Evolutionary conservation across 2,329 filamentous ascomycete genomes (phyloP), one percentile per base, ranked within the genome.

Genomic region (Hirsutella rhossiliensis): DNA sequence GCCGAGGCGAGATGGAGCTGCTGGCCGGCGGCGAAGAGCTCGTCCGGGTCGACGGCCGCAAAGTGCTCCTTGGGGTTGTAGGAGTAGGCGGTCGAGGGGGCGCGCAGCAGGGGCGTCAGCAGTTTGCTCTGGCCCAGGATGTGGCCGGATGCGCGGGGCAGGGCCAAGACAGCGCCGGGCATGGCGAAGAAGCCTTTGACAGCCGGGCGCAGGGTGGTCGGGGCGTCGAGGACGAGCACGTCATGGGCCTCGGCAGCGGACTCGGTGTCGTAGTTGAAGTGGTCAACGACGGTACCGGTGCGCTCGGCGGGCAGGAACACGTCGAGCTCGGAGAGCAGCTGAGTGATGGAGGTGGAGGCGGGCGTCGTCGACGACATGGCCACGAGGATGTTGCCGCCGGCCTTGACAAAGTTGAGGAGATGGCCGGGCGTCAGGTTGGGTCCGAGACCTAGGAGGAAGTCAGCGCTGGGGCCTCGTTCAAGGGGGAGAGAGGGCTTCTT

Each of bases 41-140:
- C 89, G 52, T 94, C 87, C 3, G 68, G 56, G 36, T 72, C 67
- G 20, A 87, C 71, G 5, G 66, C 65, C 40, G 79, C 78, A 36
- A 69, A 62, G 57, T 94, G 85, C 50, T 96, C 88, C 72, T 94
- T 94, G 44, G 87, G 82, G 66, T 92, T 90, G 74, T 95, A 95
- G 63, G 80, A 86, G 71, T 98, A 98, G 48, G 89, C 85, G 11
- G 88, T 95, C 52, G 73, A 69, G 18, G 87, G 84, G 39, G 88
- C 90, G 54, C 82, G 82, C 46, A 98, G 68, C 52, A 98, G 76
- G 15, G 92, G 87, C 17, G 82, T 75, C 44, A 97, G 71, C 18
- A 95, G 76, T 43, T 85, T 77, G 54, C 83, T 76, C 52, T 82
- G 75, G 52, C 90, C 89, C 40, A 98, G 75, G 43, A 78, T 74